A percentile compares a stretch with the other conserved stretches of the same genome.
Conservation (phyloP, 352 stramenopile genomes). For the Globisporangium abappressorium region DNA sequence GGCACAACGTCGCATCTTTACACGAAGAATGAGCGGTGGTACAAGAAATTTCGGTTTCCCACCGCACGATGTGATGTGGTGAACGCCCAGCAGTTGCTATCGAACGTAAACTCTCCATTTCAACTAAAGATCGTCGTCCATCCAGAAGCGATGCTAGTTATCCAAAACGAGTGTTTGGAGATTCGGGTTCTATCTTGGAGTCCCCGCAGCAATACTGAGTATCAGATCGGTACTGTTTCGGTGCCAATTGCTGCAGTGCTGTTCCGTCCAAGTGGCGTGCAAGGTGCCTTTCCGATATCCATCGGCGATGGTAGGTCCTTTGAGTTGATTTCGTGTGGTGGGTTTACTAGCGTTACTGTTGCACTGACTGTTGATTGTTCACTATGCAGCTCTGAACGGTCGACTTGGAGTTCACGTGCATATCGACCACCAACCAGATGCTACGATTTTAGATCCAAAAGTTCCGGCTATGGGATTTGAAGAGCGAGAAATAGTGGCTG, state of each 20-base stretch:
- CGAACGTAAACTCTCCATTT: not conserved
- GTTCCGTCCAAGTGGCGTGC: conserved; percentile 36
- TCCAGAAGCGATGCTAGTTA: conserved; percentile 17
- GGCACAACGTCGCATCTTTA: not conserved
- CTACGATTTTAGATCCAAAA: not conserved
- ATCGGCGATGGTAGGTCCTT: conserved; percentile 25
- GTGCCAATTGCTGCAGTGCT: conserved; percentile 37
- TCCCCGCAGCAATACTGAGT: conserved; percentile 7
- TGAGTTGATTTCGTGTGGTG: not conserved
- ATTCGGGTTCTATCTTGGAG: conserved; percentile 17
- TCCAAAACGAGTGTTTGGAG: conserved; percentile 18
- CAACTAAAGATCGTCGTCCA: conserved; percentile 15
- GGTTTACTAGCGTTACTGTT: not conserved
- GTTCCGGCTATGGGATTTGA: not conserved
- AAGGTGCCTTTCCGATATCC: conserved; percentile 38
- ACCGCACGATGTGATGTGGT: not conserved
- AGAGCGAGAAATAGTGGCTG: not conserved
- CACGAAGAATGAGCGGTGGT: conserved; percentile 9
- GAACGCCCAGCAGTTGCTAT: conserved; percentile 13
- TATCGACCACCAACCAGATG: conserved; percentile 3
- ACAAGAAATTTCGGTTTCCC: conserved; percentile 8
- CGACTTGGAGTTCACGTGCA: conserved; percentile 12
- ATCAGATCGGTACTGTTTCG: conserved; percentile 23
- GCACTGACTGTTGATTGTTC: not conserved
- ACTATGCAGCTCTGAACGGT: conserved; percentile 1